Evolutionary conservation across 345 rosid species (phyloP).

Genomic region (Raphanus raphanistrum): DNA sequence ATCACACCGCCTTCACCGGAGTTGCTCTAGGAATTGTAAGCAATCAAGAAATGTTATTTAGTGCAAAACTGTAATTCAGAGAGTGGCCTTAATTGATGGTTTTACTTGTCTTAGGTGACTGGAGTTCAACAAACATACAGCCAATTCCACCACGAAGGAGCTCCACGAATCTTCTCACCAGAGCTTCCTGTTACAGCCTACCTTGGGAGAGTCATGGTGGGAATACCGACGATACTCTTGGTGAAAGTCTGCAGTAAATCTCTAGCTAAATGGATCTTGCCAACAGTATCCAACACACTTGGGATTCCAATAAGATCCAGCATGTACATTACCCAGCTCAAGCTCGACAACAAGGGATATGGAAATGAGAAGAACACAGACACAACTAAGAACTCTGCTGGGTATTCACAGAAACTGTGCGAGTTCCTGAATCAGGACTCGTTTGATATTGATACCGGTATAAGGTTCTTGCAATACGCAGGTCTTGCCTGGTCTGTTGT

Average conservation of each 20-base stretch:
- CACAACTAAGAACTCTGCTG: constrained; percentile 46
- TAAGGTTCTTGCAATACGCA: constrained; percentile 80
- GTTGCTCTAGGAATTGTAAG: constrained; percentile 95
- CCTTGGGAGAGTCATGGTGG: constrained; percentile 70
- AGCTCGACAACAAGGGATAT: constrained; percentile 33
- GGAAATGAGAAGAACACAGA: constrained; percentile 45
- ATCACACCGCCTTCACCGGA: constrained; percentile 87
- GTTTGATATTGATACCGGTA: constrained; percentile 84
- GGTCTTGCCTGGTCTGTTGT: constrained; percentile 99
- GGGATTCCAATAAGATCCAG: constrained; percentile 77
- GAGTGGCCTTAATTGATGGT: neutral
- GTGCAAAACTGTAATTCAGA: neutral
- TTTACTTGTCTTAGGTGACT: constrained; percentile 51
- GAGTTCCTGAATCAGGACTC: constrained; percentile 46
- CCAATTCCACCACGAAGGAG: constrained; percentile 90
- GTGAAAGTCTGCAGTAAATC: constrained; percentile 94
- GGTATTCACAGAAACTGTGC: constrained; percentile 57
- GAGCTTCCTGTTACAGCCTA: constrained; percentile 48
- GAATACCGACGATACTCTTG: constrained; percentile 80
- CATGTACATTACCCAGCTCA: constrained; percentile 66
- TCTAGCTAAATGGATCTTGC: constrained; percentile 83
- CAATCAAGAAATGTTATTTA: neutral
- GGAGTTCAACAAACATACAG: constrained; percentile 84
- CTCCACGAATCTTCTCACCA: constrained; percentile 55
- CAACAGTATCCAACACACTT: constrained; percentile 66